A percentile compares a stretch with the other conserved stretches of the same genome.
Evolutionary conservation across 345 rosid species (phyloP).

Genomic region (Draba incana): DNA sequence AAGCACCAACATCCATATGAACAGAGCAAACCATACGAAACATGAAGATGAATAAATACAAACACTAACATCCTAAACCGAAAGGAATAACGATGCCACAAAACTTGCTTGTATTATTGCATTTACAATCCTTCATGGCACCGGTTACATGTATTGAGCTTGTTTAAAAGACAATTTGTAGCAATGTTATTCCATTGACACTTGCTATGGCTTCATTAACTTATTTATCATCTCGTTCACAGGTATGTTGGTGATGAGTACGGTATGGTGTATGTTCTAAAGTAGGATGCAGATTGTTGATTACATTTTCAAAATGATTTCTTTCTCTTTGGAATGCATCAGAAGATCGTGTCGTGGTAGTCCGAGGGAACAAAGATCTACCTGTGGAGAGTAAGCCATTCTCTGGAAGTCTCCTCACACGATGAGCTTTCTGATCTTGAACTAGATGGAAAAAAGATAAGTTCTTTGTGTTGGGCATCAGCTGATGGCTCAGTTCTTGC

Average conservation of each 20-base stretch:
- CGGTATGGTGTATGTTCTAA: conserved; percentile 67
- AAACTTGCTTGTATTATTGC: no score
- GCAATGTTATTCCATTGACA: conserved; percentile 8
- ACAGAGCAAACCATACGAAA: no score
- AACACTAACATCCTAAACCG: no score
- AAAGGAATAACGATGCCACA: no score
- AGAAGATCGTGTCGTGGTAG: conserved; percentile 56
- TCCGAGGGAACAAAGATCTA: conserved; percentile 74
- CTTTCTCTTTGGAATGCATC: conserved; percentile 84
- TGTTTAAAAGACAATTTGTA: conserved; percentile 1
- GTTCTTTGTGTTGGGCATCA: conserved; percentile 89
- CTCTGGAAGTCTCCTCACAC: conserved; percentile 42
- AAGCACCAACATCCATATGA: no score
- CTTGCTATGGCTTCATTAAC: conserved; percentile 18
- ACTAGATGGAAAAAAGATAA: conserved; percentile 71
- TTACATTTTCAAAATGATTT: conserved; percentile 75
- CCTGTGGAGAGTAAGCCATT: conserved; percentile 51
- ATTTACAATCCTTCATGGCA: conserved; percentile 70
- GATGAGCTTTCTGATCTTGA: conserved; percentile 49
- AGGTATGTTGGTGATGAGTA: conserved; percentile 89
- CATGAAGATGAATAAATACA: no score
- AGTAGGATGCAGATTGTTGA: conserved; percentile 76
- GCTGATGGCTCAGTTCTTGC: conserved; percentile 79
- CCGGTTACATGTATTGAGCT: conserved; percentile 67
- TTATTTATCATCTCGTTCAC: conserved; percentile 24